These are phyloP conservation scores for Cercophora newfieldiana DNA, from an alignment of 495 filamentous ascomycete species.

Conservation along the genomic window DNA sequence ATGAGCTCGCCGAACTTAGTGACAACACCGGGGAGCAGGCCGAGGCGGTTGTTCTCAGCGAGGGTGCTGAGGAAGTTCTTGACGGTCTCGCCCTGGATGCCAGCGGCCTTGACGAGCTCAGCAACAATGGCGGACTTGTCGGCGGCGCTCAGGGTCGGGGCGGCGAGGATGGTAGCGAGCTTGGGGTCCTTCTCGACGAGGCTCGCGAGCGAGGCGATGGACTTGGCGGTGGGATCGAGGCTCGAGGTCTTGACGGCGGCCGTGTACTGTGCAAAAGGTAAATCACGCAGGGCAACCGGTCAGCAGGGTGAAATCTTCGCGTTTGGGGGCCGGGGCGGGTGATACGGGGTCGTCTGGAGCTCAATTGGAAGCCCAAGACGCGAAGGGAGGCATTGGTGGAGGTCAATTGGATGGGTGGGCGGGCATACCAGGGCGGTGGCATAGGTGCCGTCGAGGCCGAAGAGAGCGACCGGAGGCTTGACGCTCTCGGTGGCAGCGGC, in stretches of 20 bases:
- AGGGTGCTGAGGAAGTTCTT: constrained; percentile 91
- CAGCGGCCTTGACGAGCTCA: constrained; percentile 79
- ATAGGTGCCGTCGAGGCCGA: constrained; percentile 96
- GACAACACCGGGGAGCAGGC: constrained; percentile 74
- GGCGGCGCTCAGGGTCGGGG: constrained; percentile 70
- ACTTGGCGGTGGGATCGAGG: constrained; percentile 79
- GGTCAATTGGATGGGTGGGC: constrained; percentile 25
- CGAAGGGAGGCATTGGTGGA: not conserved
- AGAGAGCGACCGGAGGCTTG: constrained; percentile 86
- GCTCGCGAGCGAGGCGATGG: constrained; percentile 66
- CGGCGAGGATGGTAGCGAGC: constrained; percentile 69
- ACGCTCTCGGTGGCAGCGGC: constrained; percentile 60
- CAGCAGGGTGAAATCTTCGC: not conserved
- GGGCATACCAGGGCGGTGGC: constrained; percentile 90
- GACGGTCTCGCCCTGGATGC: constrained; percentile 70
- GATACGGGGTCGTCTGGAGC: not conserved
- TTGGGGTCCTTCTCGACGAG: constrained; percentile 78
- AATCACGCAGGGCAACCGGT: constrained; percentile 35
- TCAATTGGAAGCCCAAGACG: not conserved
- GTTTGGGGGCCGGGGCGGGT: not conserved
- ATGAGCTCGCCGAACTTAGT: constrained; percentile 87
- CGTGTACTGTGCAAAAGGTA: constrained; percentile 68
- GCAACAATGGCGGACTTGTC: constrained; percentile 83
- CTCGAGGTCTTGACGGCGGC: constrained; percentile 82
- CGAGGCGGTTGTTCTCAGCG: constrained; percentile 93